Evolutionary conservation across 768 basidiomycete species (phyloP), one percentile per base, ranked within the genome.

Genomic region (Lanmaoa rubissima): DNA sequence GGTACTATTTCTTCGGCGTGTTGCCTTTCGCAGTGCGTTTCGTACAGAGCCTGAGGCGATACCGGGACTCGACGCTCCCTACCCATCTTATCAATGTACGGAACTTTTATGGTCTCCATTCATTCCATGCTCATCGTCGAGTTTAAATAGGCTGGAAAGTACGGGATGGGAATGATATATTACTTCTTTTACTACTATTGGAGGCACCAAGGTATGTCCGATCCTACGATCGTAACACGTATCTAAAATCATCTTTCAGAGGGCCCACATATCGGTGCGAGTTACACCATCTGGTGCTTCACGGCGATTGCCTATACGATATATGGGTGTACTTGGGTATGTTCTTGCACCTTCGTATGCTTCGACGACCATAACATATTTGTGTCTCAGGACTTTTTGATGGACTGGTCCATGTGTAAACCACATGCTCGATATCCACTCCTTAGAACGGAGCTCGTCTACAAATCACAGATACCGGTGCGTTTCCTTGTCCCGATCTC

Each of bases 321-420:
- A 6, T 99, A 96, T 69, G 84, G 86, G 4, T 79, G 81, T 39
- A 68, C 83, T 35, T 98, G 96, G 94, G 93, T 92, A 64, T 48
- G 84, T 66, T 31, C 26, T 34, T 7, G 14, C 12, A 16, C 38
- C 4, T 43, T 17, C 5, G 1, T 17, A 26, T 10, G 7, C 9
- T 24, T 31, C 3, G 16, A 46, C 3, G 9, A 3, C 21, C 31
- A 8, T 43, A 11, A 43, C 38, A 34, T 26, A n/a, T 8, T 5
- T 53, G 35, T n/a, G 36, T 41, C 38, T 40, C 61, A 91, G 92
- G 93, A 96, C 67, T 73, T 94, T 34, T 68, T 90, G n/a, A 91
- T 96, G 85, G 94, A 98, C 69, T 98, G 95, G 94, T 93, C 92
- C 0, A 65, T 98, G 28, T 75, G 91, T 34, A 78, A 82, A 54